phyloP scores from a whole-genome alignment of 2,329 filamentous ascomycete genomes.

The Fusarium clavum region DNA sequence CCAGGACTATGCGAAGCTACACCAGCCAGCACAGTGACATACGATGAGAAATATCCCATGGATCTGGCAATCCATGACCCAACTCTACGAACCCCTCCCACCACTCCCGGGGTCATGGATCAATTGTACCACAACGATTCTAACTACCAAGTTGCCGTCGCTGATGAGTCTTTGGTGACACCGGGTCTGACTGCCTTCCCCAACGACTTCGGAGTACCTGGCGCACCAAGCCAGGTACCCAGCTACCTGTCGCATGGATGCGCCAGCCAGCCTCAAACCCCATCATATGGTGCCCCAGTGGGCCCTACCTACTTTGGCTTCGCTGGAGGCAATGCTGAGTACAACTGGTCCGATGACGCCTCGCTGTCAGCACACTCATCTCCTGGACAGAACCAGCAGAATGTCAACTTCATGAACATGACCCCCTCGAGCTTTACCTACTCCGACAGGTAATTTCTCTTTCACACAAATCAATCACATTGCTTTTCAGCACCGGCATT shows the following conservation, averaged over 20 bases:
- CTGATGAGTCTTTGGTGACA: slow-evolving; percentile 63
- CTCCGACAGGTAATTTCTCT: slow-evolving; percentile 32
- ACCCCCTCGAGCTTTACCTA: slow-evolving; percentile 48
- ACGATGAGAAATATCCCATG: slow-evolving; percentile 48
- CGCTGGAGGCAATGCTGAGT: slow-evolving; percentile 58
- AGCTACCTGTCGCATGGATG: slow-evolving; percentile 57
- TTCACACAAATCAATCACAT: not conserved
- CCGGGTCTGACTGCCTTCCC: slow-evolving; percentile 60
- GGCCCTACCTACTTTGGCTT: slow-evolving; percentile 56
- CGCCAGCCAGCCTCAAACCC: slow-evolving; percentile 61
- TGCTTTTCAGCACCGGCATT: slow-evolving; percentile 6
- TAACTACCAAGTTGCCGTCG: slow-evolving; percentile 53
- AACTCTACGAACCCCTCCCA: slow-evolving; percentile 65
- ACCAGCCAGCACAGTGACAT: slow-evolving; percentile 50
- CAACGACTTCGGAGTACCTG: slow-evolving; percentile 59
- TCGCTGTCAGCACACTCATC: slow-evolving; percentile 52
- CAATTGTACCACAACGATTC: slow-evolving; percentile 57
- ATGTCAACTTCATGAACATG: slow-evolving; percentile 54
- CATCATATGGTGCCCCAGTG: slow-evolving; percentile 58
- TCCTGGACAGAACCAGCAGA: slow-evolving; percentile 47
- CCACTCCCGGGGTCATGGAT: slow-evolving; percentile 62
- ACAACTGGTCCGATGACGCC: slow-evolving; percentile 63
- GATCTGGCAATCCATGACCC: slow-evolving; percentile 54
- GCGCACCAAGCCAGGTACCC: slow-evolving; percentile 56
- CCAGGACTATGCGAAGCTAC: slow-evolving; percentile 55